These are phyloP conservation scores for Xylaria digitata DNA, from an alignment of 2,329 filamentous ascomycete species.

Conservation along the genomic window DNA sequence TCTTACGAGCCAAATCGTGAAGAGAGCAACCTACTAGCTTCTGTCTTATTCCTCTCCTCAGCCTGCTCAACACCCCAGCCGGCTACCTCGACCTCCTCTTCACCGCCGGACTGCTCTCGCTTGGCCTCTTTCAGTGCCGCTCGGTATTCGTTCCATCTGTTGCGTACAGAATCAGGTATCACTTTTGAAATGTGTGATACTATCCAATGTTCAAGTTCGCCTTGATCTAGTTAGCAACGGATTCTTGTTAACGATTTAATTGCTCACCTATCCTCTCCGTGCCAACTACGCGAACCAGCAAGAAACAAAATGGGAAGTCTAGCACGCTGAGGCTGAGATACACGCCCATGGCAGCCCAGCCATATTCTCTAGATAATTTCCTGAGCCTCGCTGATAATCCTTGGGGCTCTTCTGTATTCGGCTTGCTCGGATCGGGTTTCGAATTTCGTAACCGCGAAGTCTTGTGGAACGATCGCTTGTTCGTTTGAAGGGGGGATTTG, in stretches of 20 bases:
- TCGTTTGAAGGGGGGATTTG: slow-evolving; percentile 36
- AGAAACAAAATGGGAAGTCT: slow-evolving; percentile 95
- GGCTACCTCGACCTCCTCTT: slow-evolving; percentile 62
- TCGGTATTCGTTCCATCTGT: slow-evolving; percentile 63
- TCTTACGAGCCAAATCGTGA: slow-evolving; percentile 1
- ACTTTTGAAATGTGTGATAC: slow-evolving; percentile 68
- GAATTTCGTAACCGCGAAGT: slow-evolving; percentile 44
- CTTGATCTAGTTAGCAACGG: slow-evolving; percentile 52
- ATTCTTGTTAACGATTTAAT: not conserved
- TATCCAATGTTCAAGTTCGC: slow-evolving; percentile 73
- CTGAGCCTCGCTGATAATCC: slow-evolving; percentile 78
- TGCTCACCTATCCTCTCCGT: slow-evolving; percentile 84
- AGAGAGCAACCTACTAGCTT: slow-evolving; percentile 75
- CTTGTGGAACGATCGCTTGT: slow-evolving; percentile 45
- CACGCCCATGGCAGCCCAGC: slow-evolving; percentile 92
- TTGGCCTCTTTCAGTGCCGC: slow-evolving; percentile 60
- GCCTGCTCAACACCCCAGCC: slow-evolving; percentile 73
- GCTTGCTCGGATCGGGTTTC: slow-evolving; percentile 41
- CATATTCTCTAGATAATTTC: slow-evolving; percentile 90
- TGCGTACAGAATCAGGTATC: slow-evolving; percentile 70
- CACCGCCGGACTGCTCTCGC: slow-evolving; percentile 56
- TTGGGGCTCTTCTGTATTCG: slow-evolving; percentile 39
- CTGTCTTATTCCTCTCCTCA: slow-evolving; percentile 68
- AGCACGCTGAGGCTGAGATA: slow-evolving; percentile 85
- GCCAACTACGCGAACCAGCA: slow-evolving; percentile 84